Base-by-base conservation (phyloP, 257 asterid species). In the Ehretia macrophylla region DNA sequence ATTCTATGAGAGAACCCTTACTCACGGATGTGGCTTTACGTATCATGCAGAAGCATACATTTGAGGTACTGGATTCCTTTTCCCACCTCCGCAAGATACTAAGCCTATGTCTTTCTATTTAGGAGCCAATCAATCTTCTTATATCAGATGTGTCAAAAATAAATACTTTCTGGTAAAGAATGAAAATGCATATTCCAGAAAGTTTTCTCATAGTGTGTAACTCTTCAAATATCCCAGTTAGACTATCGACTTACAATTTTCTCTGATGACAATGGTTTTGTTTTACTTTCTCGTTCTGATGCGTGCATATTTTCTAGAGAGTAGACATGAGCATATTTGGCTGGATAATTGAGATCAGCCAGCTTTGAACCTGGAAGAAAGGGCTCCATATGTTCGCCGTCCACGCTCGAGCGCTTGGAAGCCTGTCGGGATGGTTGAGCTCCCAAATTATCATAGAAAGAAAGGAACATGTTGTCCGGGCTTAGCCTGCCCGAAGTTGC, bases 231-330 rank as follows among this genome's bases (percentile, higher is more conserved):
- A 20, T 18, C n/a, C 21, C 62, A n/a, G n/a, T 39, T 13, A 17
- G 27, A 23, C 17, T 35, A 14, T n/a, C 45, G 44, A 54, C 59
- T 62, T 51, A 62, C 67, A 35, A 50, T 39, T 62, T 62, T 51
- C 21, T 62, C 42, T 0, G 52, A 8, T 14, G 67, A 27, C 39
- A 38, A 14, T 12, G 47, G 23, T 1, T 51, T 51, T 17, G 46
- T 48, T 51, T 62, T 49, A 51, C 47, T 32, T 11, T 51, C 27
- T 49, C 32, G 48, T 39, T 48, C 11, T 11, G 66, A 32, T 8
- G 53, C 18, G 2, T 48, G 1, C n/a, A n/a, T n/a, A n/a, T n/a
- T 1, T 40, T 40, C 47, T 60, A n/a, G 46, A 20, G 38, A 27
- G 8, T 46, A 21, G 48, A 45, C 65, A n/a, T n/a, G n/a, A n/a